A percentile compares a stretch with the other conserved stretches of the same genome.
Conservation (phyloP, 2,329 filamentous ascomycete species). For the Aspergillus brunneoviolaceus region DNA sequence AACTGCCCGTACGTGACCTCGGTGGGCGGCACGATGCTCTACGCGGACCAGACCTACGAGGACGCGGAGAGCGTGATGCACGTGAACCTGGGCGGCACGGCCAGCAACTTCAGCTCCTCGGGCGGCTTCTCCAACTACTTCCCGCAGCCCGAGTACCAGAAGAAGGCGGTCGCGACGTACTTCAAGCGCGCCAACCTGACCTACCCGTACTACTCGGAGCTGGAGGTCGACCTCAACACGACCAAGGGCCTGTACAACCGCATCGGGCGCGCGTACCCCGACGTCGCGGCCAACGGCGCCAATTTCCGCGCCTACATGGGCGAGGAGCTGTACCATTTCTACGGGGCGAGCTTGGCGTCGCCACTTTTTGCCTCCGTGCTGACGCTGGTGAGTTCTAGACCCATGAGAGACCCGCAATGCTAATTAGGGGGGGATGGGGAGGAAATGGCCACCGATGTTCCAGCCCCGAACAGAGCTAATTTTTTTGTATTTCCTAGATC, state of each 20-base stretch:
- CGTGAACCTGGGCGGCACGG: conserved; percentile 28
- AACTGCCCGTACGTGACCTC: conserved; percentile 54
- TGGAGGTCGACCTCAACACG: conserved; percentile 36
- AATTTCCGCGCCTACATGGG: conserved; percentile 25
- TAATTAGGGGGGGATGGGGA: too few species aligned
- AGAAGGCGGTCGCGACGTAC: conserved; percentile 42
- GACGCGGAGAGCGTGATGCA: conserved; percentile 33
- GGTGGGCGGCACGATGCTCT: conserved; percentile 44
- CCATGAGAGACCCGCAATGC: too few species aligned
- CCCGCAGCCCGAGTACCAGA: conserved; percentile 45
- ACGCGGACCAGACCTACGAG: conserved; percentile 26
- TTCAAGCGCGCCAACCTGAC: conserved; percentile 32
- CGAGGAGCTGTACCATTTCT: conserved; percentile 22
- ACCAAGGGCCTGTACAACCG: conserved; percentile 46
- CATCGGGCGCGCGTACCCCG: conserved; percentile 51
- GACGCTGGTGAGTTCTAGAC: conserved; percentile 24
- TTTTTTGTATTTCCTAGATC: conserved; percentile 24
- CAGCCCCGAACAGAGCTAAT: background rate
- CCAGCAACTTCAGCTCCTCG: conserved; percentile 39
- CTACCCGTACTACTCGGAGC: conserved; percentile 32
- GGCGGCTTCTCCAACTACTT: conserved; percentile 52
- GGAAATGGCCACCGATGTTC: background rate
- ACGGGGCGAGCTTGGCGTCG: conserved; percentile 29
- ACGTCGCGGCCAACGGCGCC: conserved; percentile 49
- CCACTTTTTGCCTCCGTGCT: conserved; percentile 33